These are phyloP conservation scores for Leucogyrophana mollusca DNA, from an alignment of 768 basidiomycete genomes.

Conservation along the genomic window DNA sequence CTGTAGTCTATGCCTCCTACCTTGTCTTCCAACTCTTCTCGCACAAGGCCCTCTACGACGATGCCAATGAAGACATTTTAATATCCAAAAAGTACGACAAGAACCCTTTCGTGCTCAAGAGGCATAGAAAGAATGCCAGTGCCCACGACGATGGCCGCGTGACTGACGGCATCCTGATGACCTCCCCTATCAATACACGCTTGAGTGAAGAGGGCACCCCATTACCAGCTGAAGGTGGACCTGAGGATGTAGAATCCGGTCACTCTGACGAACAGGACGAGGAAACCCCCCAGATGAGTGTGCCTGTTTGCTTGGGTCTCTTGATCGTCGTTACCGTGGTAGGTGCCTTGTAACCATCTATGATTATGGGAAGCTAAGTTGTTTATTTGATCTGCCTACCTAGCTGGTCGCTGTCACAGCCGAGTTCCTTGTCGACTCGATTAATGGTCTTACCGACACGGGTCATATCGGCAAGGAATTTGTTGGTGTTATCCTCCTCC, in stretches of 20 bases:
- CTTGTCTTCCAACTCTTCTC: slow-evolving; percentile 81
- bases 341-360: slow-evolving; percentile 19
- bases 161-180: slow-evolving; percentile 6
- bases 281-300: slow-evolving; percentile 52
- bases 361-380: background rate
- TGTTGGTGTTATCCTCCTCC: slow-evolving; percentile 84
- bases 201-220: background rate
- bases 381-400: background rate
- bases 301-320: slow-evolving; percentile 50
- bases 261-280: slow-evolving; percentile 25
- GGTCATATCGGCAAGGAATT: slow-evolving; percentile 73
- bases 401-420: slow-evolving; percentile 58
- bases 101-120: slow-evolving; percentile 33
- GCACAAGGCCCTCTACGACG: slow-evolving; percentile 68
- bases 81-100: slow-evolving; percentile 40
- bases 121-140: slow-evolving; percentile 8
- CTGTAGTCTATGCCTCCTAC: slow-evolving; percentile 67
- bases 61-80: slow-evolving; percentile 35
- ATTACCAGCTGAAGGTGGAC: background rate
- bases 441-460: slow-evolving; percentile 61
- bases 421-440: slow-evolving; percentile 76
- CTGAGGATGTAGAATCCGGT: slow-evolving; percentile 12
- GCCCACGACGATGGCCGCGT: background rate
- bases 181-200: slow-evolving; percentile 8
- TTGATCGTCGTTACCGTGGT: slow-evolving; percentile 64